Evolutionary conservation across 2,329 filamentous ascomycete species (phyloP), one percentile per base, ranked within the genome.

Genomic region (Periconia sp.): DNA sequence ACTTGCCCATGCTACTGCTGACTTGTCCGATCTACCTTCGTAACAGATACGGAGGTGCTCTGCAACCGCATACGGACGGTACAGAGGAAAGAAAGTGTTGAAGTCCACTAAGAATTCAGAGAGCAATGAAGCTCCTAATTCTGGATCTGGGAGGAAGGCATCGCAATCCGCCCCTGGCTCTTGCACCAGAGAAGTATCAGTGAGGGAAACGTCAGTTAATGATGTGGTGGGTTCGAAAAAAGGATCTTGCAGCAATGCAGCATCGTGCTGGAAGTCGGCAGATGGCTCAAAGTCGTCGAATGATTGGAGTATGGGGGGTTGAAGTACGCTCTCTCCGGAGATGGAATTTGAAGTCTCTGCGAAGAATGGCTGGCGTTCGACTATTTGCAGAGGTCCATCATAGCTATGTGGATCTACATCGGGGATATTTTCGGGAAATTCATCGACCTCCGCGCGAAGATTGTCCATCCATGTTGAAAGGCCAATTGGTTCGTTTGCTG

Each of bases 1-100:
- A 31, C 42, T 57, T 8, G 46, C 48, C 60, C 56, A 65, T 7
- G 54, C 48, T n/a, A 62, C 38, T n/a, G 51, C 40, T 15, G 55
- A 46, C 6, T 53, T 55, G 30, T 63, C 57, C 3, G 55, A 50
- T 9, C 23, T 16, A 7, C 55, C 57, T 11, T 46, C 43, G 40
- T 61, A 61, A 37, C 61, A 63, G n/a, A 49, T 41, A 11, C 55
- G 54, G 4, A 61, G 47, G 23, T 65, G 59, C 3, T 61, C 43
- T 3, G 50, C 54, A 12, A 63, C 51, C 5, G 44, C 43, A 18
- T 56, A 47, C 3, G 54, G 57, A 7, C 50, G 47, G 31, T 54
- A 65, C 3, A 65, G 45, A 12, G 58, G 52, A 15, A 36, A 52
- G 0, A 55, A 57, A 3, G 56, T 57, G 24, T 65, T 65, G 34